phyloP scores from a whole-genome alignment of 164 flowering plant species.

The Macadamia tetraphylla region DNA sequence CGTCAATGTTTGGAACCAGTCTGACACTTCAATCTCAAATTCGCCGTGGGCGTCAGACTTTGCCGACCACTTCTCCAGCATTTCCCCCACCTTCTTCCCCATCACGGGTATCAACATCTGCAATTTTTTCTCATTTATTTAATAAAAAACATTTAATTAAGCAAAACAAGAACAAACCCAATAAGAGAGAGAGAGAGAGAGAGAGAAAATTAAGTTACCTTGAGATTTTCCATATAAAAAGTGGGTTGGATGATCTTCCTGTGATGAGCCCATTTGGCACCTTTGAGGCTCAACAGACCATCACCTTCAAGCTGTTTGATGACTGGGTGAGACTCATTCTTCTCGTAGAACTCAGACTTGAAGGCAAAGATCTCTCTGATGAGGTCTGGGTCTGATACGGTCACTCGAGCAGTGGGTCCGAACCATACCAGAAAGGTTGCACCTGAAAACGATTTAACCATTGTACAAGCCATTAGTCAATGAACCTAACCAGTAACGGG shows the following conservation, averaged over 20 bases:
- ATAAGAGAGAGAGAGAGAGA: no score
- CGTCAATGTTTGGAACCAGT: constrained; percentile 59
- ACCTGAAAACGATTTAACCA: constrained; percentile 34
- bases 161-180: no score
- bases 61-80: constrained; percentile 62
- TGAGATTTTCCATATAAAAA: constrained; percentile 94
- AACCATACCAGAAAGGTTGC: constrained; percentile 93
- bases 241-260: constrained; percentile 82
- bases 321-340: constrained; percentile 78
- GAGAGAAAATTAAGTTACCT: constrained; percentile 31
- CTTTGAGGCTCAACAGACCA: constrained; percentile 89
- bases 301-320: constrained; percentile 92
- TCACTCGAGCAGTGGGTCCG: constrained; percentile 79
- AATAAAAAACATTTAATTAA: not conserved
- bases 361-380: constrained; percentile 75
- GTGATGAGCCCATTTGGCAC: constrained; percentile 97
- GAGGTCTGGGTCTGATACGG: constrained; percentile 88
- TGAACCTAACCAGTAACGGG: not conserved
- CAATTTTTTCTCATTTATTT: not conserved
- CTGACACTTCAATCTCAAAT: constrained; percentile 77
- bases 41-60: constrained; percentile 46
- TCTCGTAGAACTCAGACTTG: constrained; percentile 79
- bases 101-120: constrained; percentile 75
- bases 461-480: not conserved
- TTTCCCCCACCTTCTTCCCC: constrained; percentile 55